phyloP scores from a whole-genome alignment of 1,284 basidiomycete species.

The Leccinum subspadiceum region DNA sequence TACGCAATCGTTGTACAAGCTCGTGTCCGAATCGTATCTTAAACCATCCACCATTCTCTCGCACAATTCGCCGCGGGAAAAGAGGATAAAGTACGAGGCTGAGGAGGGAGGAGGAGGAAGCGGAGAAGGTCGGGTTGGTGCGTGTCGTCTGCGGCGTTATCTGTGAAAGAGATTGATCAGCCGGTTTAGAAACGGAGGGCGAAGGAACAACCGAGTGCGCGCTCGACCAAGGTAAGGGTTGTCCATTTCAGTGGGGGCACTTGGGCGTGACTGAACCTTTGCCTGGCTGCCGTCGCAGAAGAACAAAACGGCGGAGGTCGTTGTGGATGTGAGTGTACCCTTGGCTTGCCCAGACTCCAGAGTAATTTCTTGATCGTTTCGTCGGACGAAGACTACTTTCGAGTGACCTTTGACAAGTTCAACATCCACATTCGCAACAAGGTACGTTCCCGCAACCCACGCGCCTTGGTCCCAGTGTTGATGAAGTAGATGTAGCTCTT shows the following conservation, averaged over 20 bases:
- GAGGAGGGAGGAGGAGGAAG: slow-evolving; percentile 68
- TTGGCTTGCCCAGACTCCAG: neutral
- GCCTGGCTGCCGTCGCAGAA: slow-evolving; percentile 39
- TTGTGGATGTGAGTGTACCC: slow-evolving; percentile 58
- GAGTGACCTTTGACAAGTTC: slow-evolving; percentile 88
- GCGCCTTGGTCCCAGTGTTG: slow-evolving; percentile 2
- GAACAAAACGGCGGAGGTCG: slow-evolving; percentile 51
- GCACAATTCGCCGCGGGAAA: too few relatives aligned
- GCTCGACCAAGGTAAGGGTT: slow-evolving; percentile 49
- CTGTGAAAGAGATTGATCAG: slow-evolving; percentile 7
- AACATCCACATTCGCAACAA: slow-evolving; percentile 87
- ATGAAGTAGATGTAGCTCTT: slow-evolving; percentile 56
- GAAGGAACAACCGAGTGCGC: slow-evolving; percentile 46
- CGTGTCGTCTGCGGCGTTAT: slow-evolving; percentile 24
- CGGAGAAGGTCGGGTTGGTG: slow-evolving; percentile 70
- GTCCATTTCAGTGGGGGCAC: neutral
- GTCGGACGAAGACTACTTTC: slow-evolving; percentile 74
- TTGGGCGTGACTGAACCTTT: slow-evolving; percentile 3
- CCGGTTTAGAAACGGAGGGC: slow-evolving; percentile 57
- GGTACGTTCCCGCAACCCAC: slow-evolving; percentile 41
- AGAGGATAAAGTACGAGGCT: slow-evolving; percentile 39
- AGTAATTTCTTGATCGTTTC: slow-evolving; percentile 5
- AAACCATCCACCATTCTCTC: too few relatives aligned
- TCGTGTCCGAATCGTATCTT: too few relatives aligned
- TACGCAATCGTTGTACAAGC: too few relatives aligned